These are phyloP conservation scores for Iris macrosiphon DNA, from an alignment of 106 monocot genomes.

Conservation along the genomic window DNA sequence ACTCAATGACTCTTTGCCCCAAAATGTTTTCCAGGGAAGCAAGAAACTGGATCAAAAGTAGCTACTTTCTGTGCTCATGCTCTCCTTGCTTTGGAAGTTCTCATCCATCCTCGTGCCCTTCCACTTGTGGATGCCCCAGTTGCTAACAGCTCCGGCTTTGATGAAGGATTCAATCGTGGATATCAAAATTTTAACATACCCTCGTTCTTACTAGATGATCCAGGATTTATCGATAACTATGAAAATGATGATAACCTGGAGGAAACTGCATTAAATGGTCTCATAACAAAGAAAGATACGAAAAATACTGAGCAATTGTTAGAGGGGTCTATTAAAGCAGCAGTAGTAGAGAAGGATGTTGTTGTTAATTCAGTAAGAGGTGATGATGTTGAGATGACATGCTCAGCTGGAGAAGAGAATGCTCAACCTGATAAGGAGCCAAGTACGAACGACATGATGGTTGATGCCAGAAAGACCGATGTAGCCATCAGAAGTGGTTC, in stretches of 20 bases:
- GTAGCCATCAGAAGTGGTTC: background rate
- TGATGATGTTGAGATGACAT: constrained; percentile 14
- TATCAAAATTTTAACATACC: background rate
- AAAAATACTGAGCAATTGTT: constrained; percentile 4
- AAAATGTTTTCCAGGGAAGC: constrained; percentile 68
- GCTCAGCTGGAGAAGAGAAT: constrained; percentile 1
- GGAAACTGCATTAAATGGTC: constrained; percentile 8
- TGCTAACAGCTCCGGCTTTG: constrained; percentile 10
- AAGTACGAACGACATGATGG: too few species aligned
- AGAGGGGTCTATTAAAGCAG: constrained; percentile 1
- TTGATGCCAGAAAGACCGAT: background rate
- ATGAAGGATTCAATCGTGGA: background rate
- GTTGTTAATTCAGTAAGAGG: background rate
- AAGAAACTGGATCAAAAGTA: constrained; percentile 58
- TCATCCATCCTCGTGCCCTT: constrained; percentile 78
- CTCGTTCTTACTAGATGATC: constrained; percentile 7
- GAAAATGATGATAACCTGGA: constrained; percentile 15
- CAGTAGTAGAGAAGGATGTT: background rate
- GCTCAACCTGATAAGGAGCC: background rate
- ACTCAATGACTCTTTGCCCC: too few species aligned
- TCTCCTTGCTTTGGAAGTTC: constrained; percentile 67
- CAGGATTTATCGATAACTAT: background rate
- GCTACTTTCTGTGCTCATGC: constrained; percentile 72
- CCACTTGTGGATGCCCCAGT: constrained; percentile 31
- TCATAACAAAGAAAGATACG: background rate